Evolutionary conservation across 495 filamentous ascomycete genomes (phyloP), one percentile per base, ranked within the genome.

Genomic region (Amorphotheca resinae): DNA sequence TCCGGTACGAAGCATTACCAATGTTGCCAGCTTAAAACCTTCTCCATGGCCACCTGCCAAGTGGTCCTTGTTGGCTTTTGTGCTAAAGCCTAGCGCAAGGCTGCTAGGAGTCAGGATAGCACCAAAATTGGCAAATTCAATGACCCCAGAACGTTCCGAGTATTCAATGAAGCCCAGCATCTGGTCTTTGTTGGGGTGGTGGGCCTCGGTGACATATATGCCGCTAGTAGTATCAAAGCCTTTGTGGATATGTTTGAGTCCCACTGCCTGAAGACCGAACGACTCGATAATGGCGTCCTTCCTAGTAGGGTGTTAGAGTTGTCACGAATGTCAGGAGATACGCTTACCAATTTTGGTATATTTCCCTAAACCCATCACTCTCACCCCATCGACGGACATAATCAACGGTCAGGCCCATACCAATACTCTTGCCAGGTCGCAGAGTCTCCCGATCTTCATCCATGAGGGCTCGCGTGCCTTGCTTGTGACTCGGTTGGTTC

Each of bases 11-110:
- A 43, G 41, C 46, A 57, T 49, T 0, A 53, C 45, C 12, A 60
- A 38, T 18, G 49, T 42, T 16, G 58, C 55, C 9, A 60, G 23
- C 20, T 60, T 60, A 35, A 58, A 51, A 25, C 58, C 58, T 28
- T 60, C 58, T 9, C 58, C 53, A 28, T 58, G 50, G 15, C 22
- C 42, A 11, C 56, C 55, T 1, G 51, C 51, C 9, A 50, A 38
- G 11, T 50, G 20, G 6, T 34, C 21, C 3, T 50, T 36, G 11
- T 34, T 25, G 34, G 43, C 22, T 28, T 52, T 52, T 7, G 45
- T 32, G 15, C n/a, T 45, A 2, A 28, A 31, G 2, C 50, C 50
- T 7, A 52, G 3, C n/a, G 33, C 30, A 1, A 52, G 31, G 7
- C 11, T 12, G 5, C 28, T 45, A 6, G 35, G 8, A 23, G 2